Evolutionary conservation across 176 grass and related monocot species (phyloP), one percentile per base, ranked within the genome.

Genomic region (Zoysia pacifica): DNA sequence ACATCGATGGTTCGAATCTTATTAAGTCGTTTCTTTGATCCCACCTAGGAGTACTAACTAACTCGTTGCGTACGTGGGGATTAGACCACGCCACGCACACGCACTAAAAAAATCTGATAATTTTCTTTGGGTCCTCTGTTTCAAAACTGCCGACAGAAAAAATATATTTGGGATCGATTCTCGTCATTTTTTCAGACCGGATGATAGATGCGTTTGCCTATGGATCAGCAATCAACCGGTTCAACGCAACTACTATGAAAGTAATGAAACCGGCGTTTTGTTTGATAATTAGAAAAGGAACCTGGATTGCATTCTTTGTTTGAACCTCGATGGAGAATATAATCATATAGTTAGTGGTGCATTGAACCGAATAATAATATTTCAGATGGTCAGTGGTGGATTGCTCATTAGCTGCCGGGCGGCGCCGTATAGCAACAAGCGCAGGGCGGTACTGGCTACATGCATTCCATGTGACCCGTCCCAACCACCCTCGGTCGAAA

Each of bases 41-140:
- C 3, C 76, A 75, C 69, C 64, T 51, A 28, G 28, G 28, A 28
- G 28, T 28, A 58, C 54, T 63, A 55, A 75, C 86, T 9, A 80
- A 75, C 76, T 70, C 39, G 6, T 84, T 84, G 63, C 46, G 81
- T 88, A 69, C 70, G 64, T 80, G 76, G 47, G 81, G 81, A 62
- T 83, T 74, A 79, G 46, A 79, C 53, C 19, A 9, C 72, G 53
- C 51, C 16, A 7, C 6, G 41, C 18, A n/a, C 11, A 7, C 6
- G 41, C 18, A n/a, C 52, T 74, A 74, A 72, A 83, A 79, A 66
- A 77, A 75, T 45, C 10, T 12, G 39, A 44, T 14, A 1, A 16
- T 67, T 5, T 75, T 6, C 64, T 36, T 68, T 18, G 20, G 50
- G 8, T 47, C 45, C 45, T 47, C 45, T 7, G 28, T 28, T 28